These are phyloP conservation scores for Pseudozyma sp. DNA, from an alignment of 1,284 basidiomycete species.

Conservation along the genomic window DNA sequence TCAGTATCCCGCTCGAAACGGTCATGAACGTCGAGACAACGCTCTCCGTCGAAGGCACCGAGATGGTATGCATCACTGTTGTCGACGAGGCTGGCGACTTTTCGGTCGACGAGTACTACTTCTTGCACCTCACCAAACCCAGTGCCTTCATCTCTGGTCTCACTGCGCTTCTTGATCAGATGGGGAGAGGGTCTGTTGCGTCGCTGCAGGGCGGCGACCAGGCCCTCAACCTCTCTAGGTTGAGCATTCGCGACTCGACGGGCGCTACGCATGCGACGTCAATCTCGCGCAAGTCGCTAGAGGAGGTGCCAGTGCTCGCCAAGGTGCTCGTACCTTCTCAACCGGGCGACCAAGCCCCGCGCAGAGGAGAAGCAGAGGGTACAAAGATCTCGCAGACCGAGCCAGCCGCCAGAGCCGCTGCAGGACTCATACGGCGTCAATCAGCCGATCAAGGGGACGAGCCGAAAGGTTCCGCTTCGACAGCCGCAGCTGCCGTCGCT, in stretches of 20 bases:
- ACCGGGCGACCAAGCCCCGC: not conserved
- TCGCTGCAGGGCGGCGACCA: conserved; percentile 24
- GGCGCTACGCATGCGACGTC: conserved; percentile 15
- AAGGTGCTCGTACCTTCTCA: conserved; percentile 12
- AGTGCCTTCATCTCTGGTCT: conserved; percentile 32
- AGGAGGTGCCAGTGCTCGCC: conserved; percentile 29
- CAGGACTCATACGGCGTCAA: not conserved
- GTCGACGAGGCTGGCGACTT: conserved; percentile 56
- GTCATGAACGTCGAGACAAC: conserved; percentile 89
- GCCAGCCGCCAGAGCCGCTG: not conserved
- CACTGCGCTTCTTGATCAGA: conserved; percentile 16
- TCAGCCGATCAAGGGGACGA: not conserved
- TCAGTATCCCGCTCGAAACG: conserved; percentile 90
- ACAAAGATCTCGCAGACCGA: not conserved
- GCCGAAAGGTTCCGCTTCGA: not conserved
- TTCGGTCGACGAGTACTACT: conserved; percentile 61
- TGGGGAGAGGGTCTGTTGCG: conserved; percentile 10
- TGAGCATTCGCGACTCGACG: conserved; percentile 47
- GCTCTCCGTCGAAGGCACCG: conserved; percentile 38
- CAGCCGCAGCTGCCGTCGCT: conserved; percentile 13
- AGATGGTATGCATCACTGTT: conserved; percentile 58
- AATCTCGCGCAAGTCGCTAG: conserved; percentile 25
- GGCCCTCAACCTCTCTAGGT: conserved; percentile 24
- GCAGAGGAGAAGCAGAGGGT: not conserved
- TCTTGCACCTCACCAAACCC: conserved; percentile 51